These are phyloP conservation scores for Globisporangium irregulare DNA, from an alignment of 352 stramenopile species.

Conservation along the genomic window DNA sequence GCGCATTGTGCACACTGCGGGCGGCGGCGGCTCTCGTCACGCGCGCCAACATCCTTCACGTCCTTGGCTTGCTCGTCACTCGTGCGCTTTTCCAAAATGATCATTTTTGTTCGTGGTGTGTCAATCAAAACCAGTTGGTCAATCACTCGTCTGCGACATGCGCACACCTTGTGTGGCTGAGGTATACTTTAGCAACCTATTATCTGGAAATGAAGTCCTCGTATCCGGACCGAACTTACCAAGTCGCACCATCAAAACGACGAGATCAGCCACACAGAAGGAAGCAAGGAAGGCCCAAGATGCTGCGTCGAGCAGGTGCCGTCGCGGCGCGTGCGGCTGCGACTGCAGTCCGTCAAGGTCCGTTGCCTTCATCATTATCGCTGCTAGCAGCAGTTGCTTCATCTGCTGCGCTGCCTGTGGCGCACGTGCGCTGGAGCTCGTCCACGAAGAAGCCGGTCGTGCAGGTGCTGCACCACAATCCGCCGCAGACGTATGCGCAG, in stretches of 20 bases:
- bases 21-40: constrained; percentile 1
- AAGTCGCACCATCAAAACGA: constrained; percentile 13
- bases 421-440: constrained; percentile 7
- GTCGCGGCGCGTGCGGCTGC: background rate
- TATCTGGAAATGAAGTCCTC: background rate
- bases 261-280: constrained; percentile 1
- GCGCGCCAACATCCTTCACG: constrained; percentile 6
- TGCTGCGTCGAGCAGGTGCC: constrained; percentile 9
- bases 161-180: background rate
- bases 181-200: background rate
- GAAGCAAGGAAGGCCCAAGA: background rate
- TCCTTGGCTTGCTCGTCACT: background rate
- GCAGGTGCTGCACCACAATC: constrained; percentile 63
- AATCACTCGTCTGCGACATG: background rate
- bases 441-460: constrained; percentile 32
- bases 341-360: background rate
- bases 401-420: background rate
- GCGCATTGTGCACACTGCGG: background rate
- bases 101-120: background rate
- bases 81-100: background rate
- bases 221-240: background rate
- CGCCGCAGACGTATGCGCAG: constrained; percentile 55
- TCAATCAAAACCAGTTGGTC: background rate
- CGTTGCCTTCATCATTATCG: background rate
- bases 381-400: background rate